A percentile compares a stretch with the other conserved stretches of the same genome.
phyloP scores from a whole-genome alignment of 768 basidiomycete genomes.

The Pholiota microspora region DNA sequence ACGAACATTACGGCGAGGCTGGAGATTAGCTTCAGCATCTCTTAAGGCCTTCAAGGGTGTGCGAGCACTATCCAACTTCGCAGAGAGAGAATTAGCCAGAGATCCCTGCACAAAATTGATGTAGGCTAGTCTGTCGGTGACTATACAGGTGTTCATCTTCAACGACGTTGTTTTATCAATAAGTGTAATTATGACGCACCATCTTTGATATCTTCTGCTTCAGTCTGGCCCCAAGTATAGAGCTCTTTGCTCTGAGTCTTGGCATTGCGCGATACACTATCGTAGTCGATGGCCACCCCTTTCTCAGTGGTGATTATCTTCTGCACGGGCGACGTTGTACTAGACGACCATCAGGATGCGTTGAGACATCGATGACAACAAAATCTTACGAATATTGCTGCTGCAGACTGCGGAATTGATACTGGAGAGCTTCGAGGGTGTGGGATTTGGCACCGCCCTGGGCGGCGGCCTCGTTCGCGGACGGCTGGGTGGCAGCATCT shows the following conservation, averaged over 20 bases:
- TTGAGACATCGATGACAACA: background rate
- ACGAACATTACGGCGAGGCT: slow-evolving; percentile 63
- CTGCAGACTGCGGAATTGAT: slow-evolving; percentile 70
- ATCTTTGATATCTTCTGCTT: slow-evolving; percentile 73
- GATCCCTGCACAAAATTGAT: slow-evolving; percentile 77
- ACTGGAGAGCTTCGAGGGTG: slow-evolving; percentile 60
- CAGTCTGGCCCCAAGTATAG: slow-evolving; percentile 79
- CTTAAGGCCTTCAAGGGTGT: slow-evolving; percentile 68
- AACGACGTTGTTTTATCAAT: background rate
- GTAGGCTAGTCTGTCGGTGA: slow-evolving; percentile 80
- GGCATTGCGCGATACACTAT: slow-evolving; percentile 60
- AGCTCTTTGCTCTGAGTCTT: slow-evolving; percentile 82
- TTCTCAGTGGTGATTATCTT: slow-evolving; percentile 79
- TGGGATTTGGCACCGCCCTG: slow-evolving; percentile 48
- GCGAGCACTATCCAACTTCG: slow-evolving; percentile 63
- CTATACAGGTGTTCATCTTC: slow-evolving; percentile 31
- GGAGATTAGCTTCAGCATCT: slow-evolving; percentile 60
- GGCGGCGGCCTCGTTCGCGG: slow-evolving; percentile 42
- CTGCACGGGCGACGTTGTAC: slow-evolving; percentile 65
- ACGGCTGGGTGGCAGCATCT: slow-evolving; percentile 35
- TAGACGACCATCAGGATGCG: slow-evolving; percentile 20
- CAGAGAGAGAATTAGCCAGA: slow-evolving; percentile 57
- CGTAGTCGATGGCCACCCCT: slow-evolving; percentile 73
- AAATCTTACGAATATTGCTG: slow-evolving; percentile 68
- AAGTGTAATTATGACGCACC: slow-evolving; percentile 37